Percentiles rank a stretch among this genome's conserved stretches.
Evolutionary conservation across 768 basidiomycete species (phyloP).

Genomic region (Boletus insuetus): DNA sequence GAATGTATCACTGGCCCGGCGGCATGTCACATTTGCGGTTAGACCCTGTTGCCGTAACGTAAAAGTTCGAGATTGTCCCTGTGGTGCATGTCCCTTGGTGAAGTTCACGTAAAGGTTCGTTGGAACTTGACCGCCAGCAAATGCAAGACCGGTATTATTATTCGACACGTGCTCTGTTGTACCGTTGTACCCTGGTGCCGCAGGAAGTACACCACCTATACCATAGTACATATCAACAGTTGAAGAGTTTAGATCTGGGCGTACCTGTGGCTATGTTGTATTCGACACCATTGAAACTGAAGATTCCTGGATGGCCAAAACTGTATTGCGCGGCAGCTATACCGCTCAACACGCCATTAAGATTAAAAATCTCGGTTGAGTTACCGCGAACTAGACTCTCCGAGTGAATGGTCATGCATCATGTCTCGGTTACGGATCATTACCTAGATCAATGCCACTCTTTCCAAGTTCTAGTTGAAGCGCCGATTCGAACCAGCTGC

Average conservation of each 20-base stretch:
- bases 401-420: neutral
- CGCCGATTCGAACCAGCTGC: neutral
- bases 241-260: neutral
- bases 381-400: constrained; percentile 8
- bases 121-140: constrained; percentile 1
- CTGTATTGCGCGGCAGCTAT: constrained; percentile 11
- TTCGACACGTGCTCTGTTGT: neutral
- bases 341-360: constrained; percentile 12
- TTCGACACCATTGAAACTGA: constrained; percentile 15
- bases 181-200: neutral
- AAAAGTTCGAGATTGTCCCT: neutral
- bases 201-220: constrained; percentile 11
- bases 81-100: neutral
- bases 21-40: constrained; percentile 12
- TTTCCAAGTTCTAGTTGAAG: neutral
- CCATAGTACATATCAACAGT: neutral
- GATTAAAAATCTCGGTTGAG: constrained; percentile 9
- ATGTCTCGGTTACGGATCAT: neutral
- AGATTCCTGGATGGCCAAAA: constrained; percentile 4
- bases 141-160: neutral
- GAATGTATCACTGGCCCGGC: neutral
- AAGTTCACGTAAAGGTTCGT: neutral
- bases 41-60: constrained; percentile 18
- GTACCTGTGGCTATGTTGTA: constrained; percentile 18
- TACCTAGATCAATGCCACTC: constrained; percentile 2